phyloP scores from a whole-genome alignment of 73 alveolate species.

The Paraurostyla sp. region DNA sequence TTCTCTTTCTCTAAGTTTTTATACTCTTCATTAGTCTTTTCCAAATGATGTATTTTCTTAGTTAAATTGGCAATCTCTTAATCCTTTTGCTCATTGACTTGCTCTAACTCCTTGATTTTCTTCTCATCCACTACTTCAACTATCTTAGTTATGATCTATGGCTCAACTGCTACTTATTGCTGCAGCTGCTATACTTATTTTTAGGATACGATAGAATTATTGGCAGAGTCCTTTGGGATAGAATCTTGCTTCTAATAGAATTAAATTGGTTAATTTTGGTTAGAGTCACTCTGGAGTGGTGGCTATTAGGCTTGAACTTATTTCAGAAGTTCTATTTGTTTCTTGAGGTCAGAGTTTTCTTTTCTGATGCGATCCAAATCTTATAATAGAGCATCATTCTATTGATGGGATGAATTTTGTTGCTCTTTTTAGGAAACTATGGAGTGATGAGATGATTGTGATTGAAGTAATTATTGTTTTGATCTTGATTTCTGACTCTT shows the following conservation, averaged over 20 bases:
- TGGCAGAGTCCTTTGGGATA: too few species aligned
- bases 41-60: not conserved
- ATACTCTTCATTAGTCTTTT: not conserved
- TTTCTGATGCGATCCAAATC: not conserved
- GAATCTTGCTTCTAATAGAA: too few species aligned
- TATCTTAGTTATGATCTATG: not conserved
- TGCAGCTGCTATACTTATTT: too few species aligned
- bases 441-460: too few species aligned
- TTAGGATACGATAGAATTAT: too few species aligned
- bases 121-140: not conserved
- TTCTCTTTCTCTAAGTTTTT: not conserved
- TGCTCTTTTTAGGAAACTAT: too few species aligned
- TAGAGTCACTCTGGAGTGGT: too few species aligned
- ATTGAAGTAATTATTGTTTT: too few species aligned
- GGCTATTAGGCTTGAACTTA: not conserved
- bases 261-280: too few species aligned
- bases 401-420: too few species aligned
- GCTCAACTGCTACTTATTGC: too few species aligned
- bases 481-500: too few species aligned
- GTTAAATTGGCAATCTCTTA: not conserved
- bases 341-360: not conserved
- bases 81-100: not conserved
- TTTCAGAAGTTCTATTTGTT: not conserved
- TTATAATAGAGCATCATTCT: not conserved
- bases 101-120: not conserved